Evolutionary conservation across 306 rosid genomes (phyloP), one percentile per base, ranked within the genome.

Genomic region (Vigna reflexopilosa): DNA sequence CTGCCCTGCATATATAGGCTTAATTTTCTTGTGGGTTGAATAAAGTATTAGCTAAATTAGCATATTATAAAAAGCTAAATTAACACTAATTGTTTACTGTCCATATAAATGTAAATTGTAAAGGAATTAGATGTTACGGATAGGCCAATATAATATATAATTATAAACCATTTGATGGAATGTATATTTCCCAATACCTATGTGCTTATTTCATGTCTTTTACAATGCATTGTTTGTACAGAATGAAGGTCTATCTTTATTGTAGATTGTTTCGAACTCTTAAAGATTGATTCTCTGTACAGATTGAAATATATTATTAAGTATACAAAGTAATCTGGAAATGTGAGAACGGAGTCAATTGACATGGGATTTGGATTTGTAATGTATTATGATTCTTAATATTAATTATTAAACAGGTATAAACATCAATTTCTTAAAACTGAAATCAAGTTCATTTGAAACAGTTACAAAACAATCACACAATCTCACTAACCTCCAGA

Each of bases 241-340:
- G 24, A 82, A 87, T 20, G 96, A 89, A 81, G 76, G 86, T 77
- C 49, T 69, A 52, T 56, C 16, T 45, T 15, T 62, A 14, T 56
- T 17, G 40, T 76, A 59, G 48, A 66, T 63, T 58, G 70, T 81
- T 83, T 81, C 24, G 1, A 22, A 77, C 61, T 70, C 51, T 9
- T 20, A 66, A 20, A 19, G 32, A 19, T 66, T 19, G 52, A 66
- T 15, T 17, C 17, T 66, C 2, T 19, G 22, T 8, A 19, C n/a
- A 40, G 11, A 66, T 4, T 38, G 49, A 63, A 38, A 38, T 36
- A 38, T 38, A n/a, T 38, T 64, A 30, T 38, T 64, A 30, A 38
- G 38, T 38, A 38, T 17, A 64, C 50, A 19, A 34, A 19, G 34
- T 12, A 42, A 4, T 42, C 17, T 0, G 6, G 19, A 66, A 5